phyloP scores from a whole-genome alignment of 805 yeast genomes.

The Priceomyces haplophilus region DNA sequence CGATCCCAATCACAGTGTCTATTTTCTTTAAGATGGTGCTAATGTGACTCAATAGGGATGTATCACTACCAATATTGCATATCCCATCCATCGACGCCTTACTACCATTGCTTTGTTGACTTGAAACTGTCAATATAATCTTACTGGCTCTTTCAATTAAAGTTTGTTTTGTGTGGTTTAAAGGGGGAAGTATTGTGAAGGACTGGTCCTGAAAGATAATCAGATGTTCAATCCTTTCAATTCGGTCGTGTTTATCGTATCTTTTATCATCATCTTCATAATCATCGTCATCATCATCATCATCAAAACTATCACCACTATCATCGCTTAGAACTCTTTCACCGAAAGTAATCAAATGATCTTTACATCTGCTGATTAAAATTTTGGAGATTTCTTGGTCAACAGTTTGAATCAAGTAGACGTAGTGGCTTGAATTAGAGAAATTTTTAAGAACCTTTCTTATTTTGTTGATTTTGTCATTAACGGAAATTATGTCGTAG shows the following conservation, averaged over 20 bases:
- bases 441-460: background rate
- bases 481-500: constrained; percentile 7
- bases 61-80: background rate
- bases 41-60: background rate
- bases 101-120: background rate
- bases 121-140: background rate
- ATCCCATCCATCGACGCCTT: background rate
- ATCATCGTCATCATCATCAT: background rate
- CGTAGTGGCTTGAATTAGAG: background rate
- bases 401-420: constrained; percentile 16
- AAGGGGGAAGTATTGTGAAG: constrained; percentile 39
- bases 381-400: constrained; percentile 22
- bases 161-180: constrained; percentile 32
- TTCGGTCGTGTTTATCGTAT: background rate
- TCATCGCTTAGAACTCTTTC: background rate
- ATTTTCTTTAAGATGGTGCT: constrained; percentile 15
- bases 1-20: constrained; percentile 27
- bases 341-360: constrained; percentile 6
- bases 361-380: constrained; percentile 19
- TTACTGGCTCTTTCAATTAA: constrained; percentile 17
- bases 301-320: background rate
- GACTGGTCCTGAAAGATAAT: constrained; percentile 36
- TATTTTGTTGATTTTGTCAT: constrained; percentile 7
- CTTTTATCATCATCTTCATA: background rate
- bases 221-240: constrained; percentile 21